Evolutionary conservation across 176 grass and related monocot species (phyloP), one percentile per base, ranked within the genome.

Genomic region (Triticum turgidum): DNA sequence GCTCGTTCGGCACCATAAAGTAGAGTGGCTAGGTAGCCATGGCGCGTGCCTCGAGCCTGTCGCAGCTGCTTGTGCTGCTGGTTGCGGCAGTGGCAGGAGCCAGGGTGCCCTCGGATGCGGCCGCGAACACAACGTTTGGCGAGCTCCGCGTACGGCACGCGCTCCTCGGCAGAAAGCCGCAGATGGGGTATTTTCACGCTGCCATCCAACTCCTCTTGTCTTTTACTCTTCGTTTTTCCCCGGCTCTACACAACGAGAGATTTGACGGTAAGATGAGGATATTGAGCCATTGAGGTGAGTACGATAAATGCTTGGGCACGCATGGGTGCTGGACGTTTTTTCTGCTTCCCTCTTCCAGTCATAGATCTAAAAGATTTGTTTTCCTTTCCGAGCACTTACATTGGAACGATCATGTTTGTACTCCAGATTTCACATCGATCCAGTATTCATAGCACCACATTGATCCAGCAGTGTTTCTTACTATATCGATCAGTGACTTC

Each of bases 121-220:
- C 76, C 3, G 34, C 25, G 58, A 93, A 90, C 84, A 73, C 44
- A 75, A 89, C 90, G 14, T 87, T 49, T 9, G 89, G 44, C 78
- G 81, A 81, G 56, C 79, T 82, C n/a, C 59, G 58, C 5, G 61
- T 79, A 98, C 91, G 89, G 93, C 41, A 44, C 9, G 2, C 9
- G 2, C 9, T 44, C 73, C 91, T 93, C 56, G 95, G 87, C 70
- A 64, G 61, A 6, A 92, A 91, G 83, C 95, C 95, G 65, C 95
- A 92, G 78, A 98, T 98, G 96, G 96, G 96, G 96, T 30, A 18
- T 35, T 11, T 74, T 18, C 9, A 69, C 0, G 47, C 12, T 49
- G 47, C 47, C 47, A 49, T 49, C 47, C 34, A 25, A 17, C 35
- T 3, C 6, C 0, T n/a, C 5, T 73, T 24, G 10, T 39, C 1